These are phyloP conservation scores for Botrytis fragariae DNA, from an alignment of 2,329 filamentous ascomycete species.

Conservation along the genomic window DNA sequence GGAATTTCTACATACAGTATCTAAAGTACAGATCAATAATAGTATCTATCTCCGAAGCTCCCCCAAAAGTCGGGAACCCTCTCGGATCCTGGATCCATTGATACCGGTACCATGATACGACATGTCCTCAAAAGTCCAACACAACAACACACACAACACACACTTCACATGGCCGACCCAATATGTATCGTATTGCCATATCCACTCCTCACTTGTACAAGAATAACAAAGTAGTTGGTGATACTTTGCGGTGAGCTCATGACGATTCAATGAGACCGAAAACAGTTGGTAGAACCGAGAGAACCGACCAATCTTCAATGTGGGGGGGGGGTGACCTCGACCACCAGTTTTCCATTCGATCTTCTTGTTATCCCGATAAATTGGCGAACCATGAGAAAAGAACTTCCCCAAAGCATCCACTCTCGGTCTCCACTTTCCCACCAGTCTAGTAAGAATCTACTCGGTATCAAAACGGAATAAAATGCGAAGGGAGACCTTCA, in stretches of 20 bases:
- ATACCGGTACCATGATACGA: conserved; percentile 3
- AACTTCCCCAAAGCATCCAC: conserved; percentile 1
- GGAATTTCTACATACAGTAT: conserved; percentile 7
- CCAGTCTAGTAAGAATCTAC: conserved; percentile 1
- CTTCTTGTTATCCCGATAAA: conserved; percentile 10
- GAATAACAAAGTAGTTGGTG: background rate
- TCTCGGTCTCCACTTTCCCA: conserved; percentile 7
- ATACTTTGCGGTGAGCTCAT: conserved; percentile 14
- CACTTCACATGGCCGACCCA: conserved; percentile 2
- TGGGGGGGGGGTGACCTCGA: background rate
- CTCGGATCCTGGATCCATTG: conserved; percentile 1
- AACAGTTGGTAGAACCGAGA: conserved; percentile 1
- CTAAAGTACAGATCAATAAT: background rate
- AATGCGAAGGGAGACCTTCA: background rate
- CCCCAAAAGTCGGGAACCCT: background rate
- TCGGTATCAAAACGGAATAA: conserved; percentile 7
- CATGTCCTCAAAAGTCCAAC: background rate
- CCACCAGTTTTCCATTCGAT: conserved; percentile 4
- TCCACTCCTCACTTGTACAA: background rate
- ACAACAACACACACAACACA: background rate
- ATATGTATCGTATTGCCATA: background rate
- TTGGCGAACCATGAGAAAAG: background rate
- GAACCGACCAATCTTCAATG: background rate
- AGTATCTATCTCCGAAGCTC: conserved; percentile 1
- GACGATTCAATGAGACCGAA: conserved; percentile 4